Conservation (phyloP, 2,329 filamentous ascomycete species). For the Colletotrichum tabaci region DNA sequence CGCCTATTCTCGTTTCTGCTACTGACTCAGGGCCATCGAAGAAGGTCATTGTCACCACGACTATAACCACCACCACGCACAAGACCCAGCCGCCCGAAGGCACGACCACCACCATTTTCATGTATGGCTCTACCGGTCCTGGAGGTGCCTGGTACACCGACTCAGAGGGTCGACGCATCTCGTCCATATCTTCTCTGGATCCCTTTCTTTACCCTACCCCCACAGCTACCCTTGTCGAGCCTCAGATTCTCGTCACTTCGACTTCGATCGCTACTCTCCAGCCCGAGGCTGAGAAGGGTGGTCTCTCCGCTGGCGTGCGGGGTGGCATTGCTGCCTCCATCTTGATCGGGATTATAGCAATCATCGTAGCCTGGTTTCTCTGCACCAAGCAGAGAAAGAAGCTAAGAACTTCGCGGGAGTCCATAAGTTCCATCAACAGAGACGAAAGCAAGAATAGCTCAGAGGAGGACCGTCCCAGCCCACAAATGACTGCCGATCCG, state of each 20-base stretch:
- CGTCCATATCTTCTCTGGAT: background rate
- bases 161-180: background rate
- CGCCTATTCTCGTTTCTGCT: constrained; percentile 23
- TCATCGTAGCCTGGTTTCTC: constrained; percentile 45
- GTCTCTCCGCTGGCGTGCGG: constrained; percentile 16
- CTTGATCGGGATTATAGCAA: constrained; percentile 30
- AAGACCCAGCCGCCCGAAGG: background rate
- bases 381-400: constrained; percentile 37
- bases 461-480: constrained; percentile 48
- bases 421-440: constrained; percentile 33
- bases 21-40: background rate
- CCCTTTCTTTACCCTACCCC: background rate
- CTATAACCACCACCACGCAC: background rate
- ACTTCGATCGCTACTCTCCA: constrained; percentile 16
- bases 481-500: constrained; percentile 48
- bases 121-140: background rate
- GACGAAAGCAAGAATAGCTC: constrained; percentile 43
- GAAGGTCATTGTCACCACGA: background rate
- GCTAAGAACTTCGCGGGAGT: constrained; percentile 21
- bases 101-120: constrained; percentile 20
- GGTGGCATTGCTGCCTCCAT: constrained; percentile 24
- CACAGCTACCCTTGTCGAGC: background rate
- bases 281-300: background rate
- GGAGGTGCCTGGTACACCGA: constrained; percentile 33
- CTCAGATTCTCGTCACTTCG: background rate